These are phyloP conservation scores for Hymenoscyphus linearis DNA, from an alignment of 2,329 filamentous ascomycete genomes.

Conservation along the genomic window DNA sequence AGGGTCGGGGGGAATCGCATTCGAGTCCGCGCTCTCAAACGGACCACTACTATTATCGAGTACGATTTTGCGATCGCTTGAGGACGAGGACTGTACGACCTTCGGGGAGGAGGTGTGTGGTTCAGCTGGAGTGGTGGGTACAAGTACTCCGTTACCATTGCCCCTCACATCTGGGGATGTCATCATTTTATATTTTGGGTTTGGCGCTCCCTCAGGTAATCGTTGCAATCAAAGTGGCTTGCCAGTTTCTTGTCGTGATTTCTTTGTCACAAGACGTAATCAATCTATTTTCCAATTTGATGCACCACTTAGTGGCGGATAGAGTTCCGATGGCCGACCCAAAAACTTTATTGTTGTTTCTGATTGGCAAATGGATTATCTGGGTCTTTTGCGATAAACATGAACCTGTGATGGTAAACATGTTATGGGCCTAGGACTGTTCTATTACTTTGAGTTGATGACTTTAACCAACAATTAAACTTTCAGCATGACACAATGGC, in stretches of 20 bases:
- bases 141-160: neutral
- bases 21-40: neutral
- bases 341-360: neutral
- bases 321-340: neutral
- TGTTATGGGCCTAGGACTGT: too few relatives aligned
- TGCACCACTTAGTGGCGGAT: neutral
- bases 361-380: neutral
- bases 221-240: neutral
- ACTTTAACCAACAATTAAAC: too few relatives aligned
- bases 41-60: constrained; percentile 5
- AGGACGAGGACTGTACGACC: neutral
- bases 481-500: neutral
- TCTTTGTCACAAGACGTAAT: constrained; percentile 21
- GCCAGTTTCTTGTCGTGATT: constrained; percentile 13
- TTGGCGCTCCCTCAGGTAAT: neutral
- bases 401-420: too few relatives aligned
- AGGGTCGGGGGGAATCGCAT: neutral
- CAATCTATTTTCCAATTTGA: neutral
- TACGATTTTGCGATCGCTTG: constrained; percentile 18
- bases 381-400: too few relatives aligned
- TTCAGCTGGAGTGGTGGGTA: neutral
- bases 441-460: too few relatives aligned
- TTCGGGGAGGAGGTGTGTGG: neutral
- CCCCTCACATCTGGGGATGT: neutral
- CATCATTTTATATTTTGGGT: neutral